Percentiles rank a stretch among this genome's conserved stretches.
Evolutionary conservation across 2,329 filamentous ascomycete species (phyloP).

Genomic region (Claviceps humidiphila): DNA sequence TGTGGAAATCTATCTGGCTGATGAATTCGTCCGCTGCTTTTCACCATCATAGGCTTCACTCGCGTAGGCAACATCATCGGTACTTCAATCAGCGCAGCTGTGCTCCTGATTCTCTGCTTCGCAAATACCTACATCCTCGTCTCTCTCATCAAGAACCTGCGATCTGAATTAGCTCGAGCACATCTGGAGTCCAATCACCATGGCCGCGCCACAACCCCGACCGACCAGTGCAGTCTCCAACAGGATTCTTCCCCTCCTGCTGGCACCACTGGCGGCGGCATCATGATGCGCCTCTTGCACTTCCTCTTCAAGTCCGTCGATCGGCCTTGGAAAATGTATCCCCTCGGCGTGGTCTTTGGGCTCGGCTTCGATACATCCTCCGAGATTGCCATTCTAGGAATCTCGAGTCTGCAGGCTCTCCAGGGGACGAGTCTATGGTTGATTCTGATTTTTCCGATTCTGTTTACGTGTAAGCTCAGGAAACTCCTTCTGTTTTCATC

Average conservation of each 20-base stretch:
- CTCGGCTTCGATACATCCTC: conserved; percentile 92
- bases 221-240: not conserved
- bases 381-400: conserved; percentile 83
- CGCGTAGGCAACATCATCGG: conserved; percentile 79
- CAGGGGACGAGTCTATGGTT: conserved; percentile 85
- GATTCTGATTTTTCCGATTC: conserved; percentile 77
- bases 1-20: not conserved
- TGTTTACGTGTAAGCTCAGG: conserved; percentile 59
- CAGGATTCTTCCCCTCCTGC: not conserved
- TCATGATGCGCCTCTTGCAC: conserved; percentile 58
- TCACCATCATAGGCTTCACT: conserved; percentile 41
- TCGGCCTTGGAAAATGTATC: conserved; percentile 91
- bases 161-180: conserved; percentile 36
- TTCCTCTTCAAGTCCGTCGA: conserved; percentile 63
- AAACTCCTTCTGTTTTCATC: no score
- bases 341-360: conserved; percentile 75
- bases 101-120: conserved; percentile 67
- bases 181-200: not conserved
- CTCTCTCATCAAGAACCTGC: conserved; percentile 58
- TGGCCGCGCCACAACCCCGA: not conserved
- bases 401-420: conserved; percentile 75
- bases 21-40: not conserved
- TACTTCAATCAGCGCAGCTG: conserved; percentile 70
- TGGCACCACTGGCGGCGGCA: conserved; percentile 53
- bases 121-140: conserved; percentile 81